Conservation (phyloP, 768 basidiomycete genomes). For the Filobasidium floriforme region DNA sequence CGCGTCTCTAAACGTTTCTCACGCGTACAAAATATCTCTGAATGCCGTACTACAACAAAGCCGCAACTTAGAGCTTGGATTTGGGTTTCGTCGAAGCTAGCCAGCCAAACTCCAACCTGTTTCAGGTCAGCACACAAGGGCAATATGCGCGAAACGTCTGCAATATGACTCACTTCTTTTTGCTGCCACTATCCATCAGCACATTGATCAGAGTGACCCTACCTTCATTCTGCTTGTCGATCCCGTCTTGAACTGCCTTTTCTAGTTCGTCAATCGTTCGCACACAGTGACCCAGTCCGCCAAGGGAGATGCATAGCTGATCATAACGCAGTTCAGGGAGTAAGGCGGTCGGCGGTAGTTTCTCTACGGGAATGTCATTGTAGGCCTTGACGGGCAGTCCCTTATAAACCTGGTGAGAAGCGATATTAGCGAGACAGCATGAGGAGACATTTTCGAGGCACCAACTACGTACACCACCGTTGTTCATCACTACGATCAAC, state of each 20-base stretch:
- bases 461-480: conserved; percentile 22
- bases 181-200: conserved; percentile 27
- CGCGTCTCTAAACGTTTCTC: no score
- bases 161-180: conserved; percentile 21
- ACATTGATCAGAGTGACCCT: conserved; percentile 26
- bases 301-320: conserved; percentile 20
- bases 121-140: conserved; percentile 2
- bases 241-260: conserved; percentile 18
- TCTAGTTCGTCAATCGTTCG: conserved; percentile 24
- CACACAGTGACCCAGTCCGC: conserved; percentile 24
- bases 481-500: conserved; percentile 30
- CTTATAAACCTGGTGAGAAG: conserved; percentile 26
- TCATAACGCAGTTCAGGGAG: conserved; percentile 29
- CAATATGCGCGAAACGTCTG: not conserved
- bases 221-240: conserved; percentile 11
- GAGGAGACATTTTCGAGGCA: not conserved
- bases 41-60: not conserved
- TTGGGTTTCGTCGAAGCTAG: conserved; percentile 26
- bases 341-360: conserved; percentile 28
- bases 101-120: conserved; percentile 26
- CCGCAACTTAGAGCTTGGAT: conserved; percentile 24
- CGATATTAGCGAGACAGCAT: not conserved
- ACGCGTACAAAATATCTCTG: not conserved
- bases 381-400: conserved; percentile 22
- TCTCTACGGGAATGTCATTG: conserved; percentile 14